Evolutionary conservation across 163 green algal species (phyloP).

Genomic region (Chlamydomonas reinhardtii): DNA sequence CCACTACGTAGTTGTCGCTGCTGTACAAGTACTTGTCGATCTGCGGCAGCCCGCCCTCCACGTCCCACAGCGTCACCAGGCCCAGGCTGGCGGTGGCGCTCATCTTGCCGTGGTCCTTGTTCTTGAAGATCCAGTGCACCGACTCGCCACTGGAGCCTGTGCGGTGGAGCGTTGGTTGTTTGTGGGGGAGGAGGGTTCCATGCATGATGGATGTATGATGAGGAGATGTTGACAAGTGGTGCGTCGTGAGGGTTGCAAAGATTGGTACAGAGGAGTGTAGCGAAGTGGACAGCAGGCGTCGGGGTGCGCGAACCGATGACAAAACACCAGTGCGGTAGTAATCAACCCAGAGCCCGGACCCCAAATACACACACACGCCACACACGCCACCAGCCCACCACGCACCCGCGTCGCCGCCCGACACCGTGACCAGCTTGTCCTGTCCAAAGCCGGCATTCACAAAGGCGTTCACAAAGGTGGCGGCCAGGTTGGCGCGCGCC

Average conservation of each 20-base stretch:
- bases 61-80: slow-evolving; percentile 96
- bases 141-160: slow-evolving; percentile 49
- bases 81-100: slow-evolving; percentile 92
- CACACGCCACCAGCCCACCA: too few species aligned
- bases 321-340: too few species aligned
- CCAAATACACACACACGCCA: too few species aligned
- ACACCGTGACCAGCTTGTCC: slow-evolving; percentile 79
- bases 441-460: slow-evolving; percentile 97
- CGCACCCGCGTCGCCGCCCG: slow-evolving; percentile 32
- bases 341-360: too few species aligned
- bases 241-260: too few species aligned
- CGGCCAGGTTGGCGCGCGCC: slow-evolving; percentile 93
- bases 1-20: slow-evolving; percentile 79
- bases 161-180: background rate
- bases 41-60: slow-evolving; percentile 93
- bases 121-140: slow-evolving; percentile 87
- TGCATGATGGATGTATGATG: too few species aligned
- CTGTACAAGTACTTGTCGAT: slow-evolving; percentile 92
- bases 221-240: too few species aligned
- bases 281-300: too few species aligned
- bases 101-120: slow-evolving; percentile 97
- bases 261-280: too few species aligned
- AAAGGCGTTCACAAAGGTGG: slow-evolving; percentile 98
- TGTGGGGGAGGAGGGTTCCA: too few species aligned
- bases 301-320: too few species aligned